Evolutionary conservation across 805 yeast species (phyloP), one percentile per base, ranked within the genome.

Genomic region (Yamadazyma nakazawae): DNA sequence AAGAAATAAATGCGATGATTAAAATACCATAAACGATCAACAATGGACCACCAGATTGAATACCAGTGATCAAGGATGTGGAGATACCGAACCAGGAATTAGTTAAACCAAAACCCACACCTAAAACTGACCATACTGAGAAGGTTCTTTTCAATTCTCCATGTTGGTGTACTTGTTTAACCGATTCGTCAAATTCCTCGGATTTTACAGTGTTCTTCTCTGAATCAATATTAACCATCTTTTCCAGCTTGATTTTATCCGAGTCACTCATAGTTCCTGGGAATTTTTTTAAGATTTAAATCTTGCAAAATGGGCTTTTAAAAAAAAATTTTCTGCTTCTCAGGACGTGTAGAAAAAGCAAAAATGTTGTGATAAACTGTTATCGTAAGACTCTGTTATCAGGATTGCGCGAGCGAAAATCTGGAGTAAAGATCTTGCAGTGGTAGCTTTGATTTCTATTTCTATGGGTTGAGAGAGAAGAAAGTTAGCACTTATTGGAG

Each of bases 51-150:
- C 75, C 74, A 14, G 74, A 67, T 47, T 60, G 61, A 47, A 70
- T 70, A 30, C 74, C 74, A 16, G 74, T 68, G 53, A 67, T 58
- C 47, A 70, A 61, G 28, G 72, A 63, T 4, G 74, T 68, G 13
- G 68, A 62, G 42, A 70, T 67, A 13, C 76, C 75, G 38, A 67
- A 63, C 75, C 75, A 70, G 21, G 72, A 66, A 62, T 70, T 69
- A 42, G 75, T 70, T 47, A 70, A 59, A 13, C 71, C 71, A 54
- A 70, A 70, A 9, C 75, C 74, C 49, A 70, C 63, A 12, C 69
- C 70, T 13, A 70, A 60, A 26, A 70, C 62, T 2, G 72, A 67
- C 61, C 66, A 70, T 21, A 68, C 63, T 1, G 71, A 65, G 43
- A 70, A 70, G 21, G 67, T 68, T 52, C 74, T 59, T 43, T 47